These are phyloP conservation scores for Metarhizium rileyi DNA, from an alignment of 2,329 filamentous ascomycete species.

Conservation along the genomic window DNA sequence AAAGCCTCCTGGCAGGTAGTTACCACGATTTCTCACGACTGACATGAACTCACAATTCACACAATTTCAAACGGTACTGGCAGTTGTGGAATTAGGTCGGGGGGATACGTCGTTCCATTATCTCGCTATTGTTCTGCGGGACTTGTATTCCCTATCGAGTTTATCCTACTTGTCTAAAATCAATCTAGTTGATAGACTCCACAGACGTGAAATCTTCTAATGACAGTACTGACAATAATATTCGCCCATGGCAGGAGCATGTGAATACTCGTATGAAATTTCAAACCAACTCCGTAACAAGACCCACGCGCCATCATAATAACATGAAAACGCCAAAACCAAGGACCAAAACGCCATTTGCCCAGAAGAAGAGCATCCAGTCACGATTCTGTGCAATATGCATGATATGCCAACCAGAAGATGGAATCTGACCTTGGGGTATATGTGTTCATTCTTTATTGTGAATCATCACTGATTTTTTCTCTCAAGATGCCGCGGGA, in stretches of 20 bases:
- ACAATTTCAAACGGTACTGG: no score
- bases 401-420: background rate
- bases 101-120: no score
- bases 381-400: background rate
- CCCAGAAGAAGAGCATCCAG: background rate
- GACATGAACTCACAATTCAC: no score
- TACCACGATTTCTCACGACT: no score
- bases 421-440: background rate
- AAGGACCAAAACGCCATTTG: background rate
- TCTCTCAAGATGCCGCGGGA: conserved; percentile 17
- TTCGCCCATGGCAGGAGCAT: background rate
- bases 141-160: background rate
- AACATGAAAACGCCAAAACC: background rate
- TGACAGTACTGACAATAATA: background rate
- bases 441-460: background rate
- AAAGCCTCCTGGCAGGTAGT: no score
- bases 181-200: background rate
- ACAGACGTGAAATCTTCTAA: background rate
- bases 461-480: conserved; percentile 14
- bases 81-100: no score
- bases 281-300: background rate
- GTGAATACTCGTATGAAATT: background rate
- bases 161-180: background rate
- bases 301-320: background rate
- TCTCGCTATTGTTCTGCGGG: no score